These are phyloP conservation scores for Canna indica DNA, from an alignment of 176 grass and related monocot species.

Conservation along the genomic window DNA sequence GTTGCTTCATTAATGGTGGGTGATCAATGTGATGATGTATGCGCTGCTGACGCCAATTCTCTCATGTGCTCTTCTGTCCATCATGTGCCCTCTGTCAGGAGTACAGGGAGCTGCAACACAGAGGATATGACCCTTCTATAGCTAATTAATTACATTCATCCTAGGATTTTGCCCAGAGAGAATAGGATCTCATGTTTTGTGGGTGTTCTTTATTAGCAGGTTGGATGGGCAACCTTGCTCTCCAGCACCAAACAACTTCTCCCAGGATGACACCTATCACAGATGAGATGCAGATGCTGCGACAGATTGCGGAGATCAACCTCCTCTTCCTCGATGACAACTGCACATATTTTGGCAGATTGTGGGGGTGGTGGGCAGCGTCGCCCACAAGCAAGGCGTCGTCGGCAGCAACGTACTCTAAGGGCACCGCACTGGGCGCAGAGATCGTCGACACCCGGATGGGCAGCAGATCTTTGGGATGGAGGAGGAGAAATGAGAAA, in stretches of 20 bases:
- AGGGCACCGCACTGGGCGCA: no score
- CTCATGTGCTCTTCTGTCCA: slow-evolving; percentile 10
- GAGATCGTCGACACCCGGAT: no score
- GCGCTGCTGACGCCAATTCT: slow-evolving; percentile 8
- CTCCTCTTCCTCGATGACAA: no score
- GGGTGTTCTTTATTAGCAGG: slow-evolving; percentile 1
- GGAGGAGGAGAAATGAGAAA: no score
- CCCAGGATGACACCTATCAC: background rate
- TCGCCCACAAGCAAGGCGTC: no score
- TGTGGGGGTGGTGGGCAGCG: no score
- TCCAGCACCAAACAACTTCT: background rate
- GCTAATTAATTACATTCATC: background rate
- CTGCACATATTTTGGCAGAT: no score
- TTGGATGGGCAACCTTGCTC: slow-evolving; percentile 15
- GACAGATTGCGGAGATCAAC: no score
- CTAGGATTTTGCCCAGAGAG: background rate
- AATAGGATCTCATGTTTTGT: no score
- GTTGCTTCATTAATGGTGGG: background rate
- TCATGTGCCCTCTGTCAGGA: slow-evolving; percentile 23
- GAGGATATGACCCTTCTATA: slow-evolving; percentile 22
- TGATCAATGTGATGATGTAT: background rate
- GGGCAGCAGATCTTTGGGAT: no score
- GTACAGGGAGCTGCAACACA: slow-evolving; percentile 22
- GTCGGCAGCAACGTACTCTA: no score
- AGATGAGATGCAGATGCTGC: no score